phyloP scores from a whole-genome alignment of 169 alveolate genomes.

The Theileria parva region DNA sequence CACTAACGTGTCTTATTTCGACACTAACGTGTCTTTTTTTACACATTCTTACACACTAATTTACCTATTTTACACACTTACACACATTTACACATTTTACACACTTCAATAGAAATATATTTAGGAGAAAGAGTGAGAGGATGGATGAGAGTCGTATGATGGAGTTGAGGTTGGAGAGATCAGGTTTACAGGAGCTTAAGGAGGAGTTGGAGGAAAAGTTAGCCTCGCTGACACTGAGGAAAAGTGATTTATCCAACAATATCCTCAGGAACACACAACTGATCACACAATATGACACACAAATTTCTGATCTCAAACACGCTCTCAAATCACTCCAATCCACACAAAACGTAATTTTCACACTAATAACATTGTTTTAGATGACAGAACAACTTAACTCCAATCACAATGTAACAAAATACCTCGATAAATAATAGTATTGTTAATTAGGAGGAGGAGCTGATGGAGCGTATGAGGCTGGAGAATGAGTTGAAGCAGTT shows the following conservation, averaged over 20 bases:
- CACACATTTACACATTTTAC: too few species aligned
- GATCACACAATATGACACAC: constrained; percentile 34
- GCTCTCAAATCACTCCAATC: background rate
- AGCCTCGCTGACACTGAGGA: constrained; percentile 17
- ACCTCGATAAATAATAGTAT: too few species aligned
- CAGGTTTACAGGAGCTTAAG: background rate
- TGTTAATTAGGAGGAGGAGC: background rate
- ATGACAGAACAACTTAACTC: background rate
- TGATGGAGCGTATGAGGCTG: background rate
- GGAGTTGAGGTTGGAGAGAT: constrained; percentile 12
- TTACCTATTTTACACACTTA: too few species aligned
- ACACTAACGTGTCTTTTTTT: too few species aligned
- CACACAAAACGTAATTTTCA: background rate
- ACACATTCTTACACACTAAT: background rate
- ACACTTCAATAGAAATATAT: too few species aligned
- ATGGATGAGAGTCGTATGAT: background rate
- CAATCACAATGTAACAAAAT: too few species aligned
- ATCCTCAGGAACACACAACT: constrained; percentile 38
- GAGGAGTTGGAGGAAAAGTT: constrained; percentile 25
- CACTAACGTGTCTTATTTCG: too few species aligned
- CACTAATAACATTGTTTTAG: background rate
- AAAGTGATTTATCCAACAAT: constrained; percentile 25
- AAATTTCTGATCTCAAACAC: constrained; percentile 20
- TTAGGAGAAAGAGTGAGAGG: background rate
- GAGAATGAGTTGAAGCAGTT: background rate